phyloP scores from a whole-genome alignment of 352 stramenopile genomes.

The Globisporangium parvum region DNA sequence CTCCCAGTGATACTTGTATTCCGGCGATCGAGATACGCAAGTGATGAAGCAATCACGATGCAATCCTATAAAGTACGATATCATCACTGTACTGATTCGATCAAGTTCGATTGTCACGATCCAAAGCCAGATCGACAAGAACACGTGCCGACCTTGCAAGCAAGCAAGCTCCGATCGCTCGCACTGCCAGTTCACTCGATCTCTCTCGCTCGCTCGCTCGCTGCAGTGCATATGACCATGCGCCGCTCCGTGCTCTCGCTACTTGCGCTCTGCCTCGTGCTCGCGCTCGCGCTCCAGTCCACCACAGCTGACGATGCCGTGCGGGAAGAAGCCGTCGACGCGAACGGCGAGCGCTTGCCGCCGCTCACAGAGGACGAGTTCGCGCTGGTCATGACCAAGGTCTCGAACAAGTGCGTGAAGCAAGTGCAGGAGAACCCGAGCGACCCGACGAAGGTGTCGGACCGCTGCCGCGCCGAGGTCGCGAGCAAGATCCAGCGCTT shows the following conservation, averaged over 20 bases:
- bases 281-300: conserved; percentile 18
- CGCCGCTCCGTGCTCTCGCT: conserved; percentile 34
- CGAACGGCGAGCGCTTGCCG: conserved; percentile 27
- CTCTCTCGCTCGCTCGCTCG: not conserved
- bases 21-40: not conserved
- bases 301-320: conserved; percentile 22
- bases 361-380: conserved; percentile 54
- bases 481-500: conserved; percentile 57
- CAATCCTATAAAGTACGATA: not conserved
- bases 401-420: conserved; percentile 66
- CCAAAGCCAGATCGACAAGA: no score
- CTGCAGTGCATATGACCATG: conserved; percentile 19
- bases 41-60: not conserved
- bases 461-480: conserved; percentile 55
- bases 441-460: conserved; percentile 55
- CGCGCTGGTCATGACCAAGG: conserved; percentile 63
- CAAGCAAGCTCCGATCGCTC: no score
- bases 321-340: conserved; percentile 41
- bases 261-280: conserved; percentile 37
- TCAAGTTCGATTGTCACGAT: not conserved
- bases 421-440: conserved; percentile 65
- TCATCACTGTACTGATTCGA: conserved; percentile 5
- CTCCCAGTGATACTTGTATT: not conserved
- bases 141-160: no score
- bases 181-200: no score